These are phyloP conservation scores for Linnemannia elongata DNA, from an alignment of 192 early-diverging fungal genomes.

Conservation along the genomic window DNA sequence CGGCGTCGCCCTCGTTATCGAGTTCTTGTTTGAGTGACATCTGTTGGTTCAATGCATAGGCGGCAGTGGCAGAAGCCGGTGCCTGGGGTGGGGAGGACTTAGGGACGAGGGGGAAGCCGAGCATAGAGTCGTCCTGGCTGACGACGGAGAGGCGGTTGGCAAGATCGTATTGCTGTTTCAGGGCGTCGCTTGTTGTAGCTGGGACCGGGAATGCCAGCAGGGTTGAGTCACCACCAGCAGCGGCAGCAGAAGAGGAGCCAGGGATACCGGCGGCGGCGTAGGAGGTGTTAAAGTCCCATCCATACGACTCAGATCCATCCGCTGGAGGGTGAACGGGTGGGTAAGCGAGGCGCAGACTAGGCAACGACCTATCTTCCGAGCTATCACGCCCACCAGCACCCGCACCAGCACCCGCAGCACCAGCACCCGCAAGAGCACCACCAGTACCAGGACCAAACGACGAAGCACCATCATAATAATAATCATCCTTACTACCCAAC, in stretches of 20 bases:
- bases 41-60: conserved; percentile 43
- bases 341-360: background rate
- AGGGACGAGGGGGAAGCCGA: background rate
- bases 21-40: conserved; percentile 31
- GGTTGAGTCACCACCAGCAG: background rate
- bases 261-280: background rate
- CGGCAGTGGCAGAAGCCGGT: conserved; percentile 5
- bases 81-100: background rate
- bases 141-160: conserved; percentile 26
- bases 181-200: conserved; percentile 21
- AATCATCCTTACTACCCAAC: conserved; percentile 19
- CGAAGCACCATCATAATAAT: conserved; percentile 4
- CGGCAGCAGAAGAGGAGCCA: background rate
- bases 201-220: conserved; percentile 32
- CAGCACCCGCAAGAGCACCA: conserved; percentile 11
- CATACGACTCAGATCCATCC: background rate
- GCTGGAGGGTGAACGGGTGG: background rate
- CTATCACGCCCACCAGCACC: background rate
- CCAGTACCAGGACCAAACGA: background rate
- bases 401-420: background rate
- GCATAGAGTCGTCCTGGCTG: conserved; percentile 26
- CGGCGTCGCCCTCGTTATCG: conserved; percentile 19
- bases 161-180: conserved; percentile 40
- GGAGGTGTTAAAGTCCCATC: conserved; percentile 1
- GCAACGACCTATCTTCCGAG: background rate